phyloP scores from a whole-genome alignment of 176 grass and related monocot genomes.

The Triticum aestivum region IWGSC_CS_RefSeq_v2.1 NC_057802.1:9918794-9919293 shows the following conservation, averaged over 20 bases:
- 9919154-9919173: too few species aligned
- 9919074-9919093: not conserved
- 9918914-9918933: not conserved
- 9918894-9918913: not conserved
- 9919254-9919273: not conserved
- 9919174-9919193: not conserved
- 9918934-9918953: not conserved
- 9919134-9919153: not conserved
- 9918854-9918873: too few species aligned
- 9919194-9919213: not conserved
- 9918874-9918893: not conserved
- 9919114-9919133: not conserved
- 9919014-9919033: not conserved
- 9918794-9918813: too few species aligned
- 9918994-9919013: not conserved
- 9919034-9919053: not conserved
- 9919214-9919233: not conserved
- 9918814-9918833: too few species aligned
- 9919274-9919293: fast-evolving
- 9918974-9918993: not conserved
- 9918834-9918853: too few species aligned
- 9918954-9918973: not conserved
- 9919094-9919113: not conserved
- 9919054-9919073: not conserved
- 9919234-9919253: not conserved